phyloP scores from a whole-genome alignment of 129 eudicot species.

The Mikania micrantha region DNA sequence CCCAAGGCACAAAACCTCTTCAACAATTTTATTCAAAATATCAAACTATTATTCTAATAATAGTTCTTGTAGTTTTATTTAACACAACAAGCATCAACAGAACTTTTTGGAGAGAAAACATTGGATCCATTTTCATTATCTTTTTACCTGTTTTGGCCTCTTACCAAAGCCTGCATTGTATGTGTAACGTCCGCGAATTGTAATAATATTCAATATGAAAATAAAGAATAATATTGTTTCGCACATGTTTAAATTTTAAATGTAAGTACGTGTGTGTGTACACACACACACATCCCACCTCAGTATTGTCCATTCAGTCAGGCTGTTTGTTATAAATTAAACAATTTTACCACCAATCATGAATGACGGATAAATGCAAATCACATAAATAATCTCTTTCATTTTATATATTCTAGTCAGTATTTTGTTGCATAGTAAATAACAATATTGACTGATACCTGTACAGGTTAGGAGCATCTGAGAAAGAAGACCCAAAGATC shows the following conservation, averaged over 20 bases:
- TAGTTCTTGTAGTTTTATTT: neutral
- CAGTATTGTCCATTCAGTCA: neutral
- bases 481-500: slow-evolving; percentile 37
- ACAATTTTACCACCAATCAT: neutral
- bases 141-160: neutral
- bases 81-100: neutral
- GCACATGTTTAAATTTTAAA: no score
- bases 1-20: neutral
- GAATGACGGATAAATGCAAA: neutral
- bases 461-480: slow-evolving; percentile 79
- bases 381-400: neutral
- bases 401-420: neutral
- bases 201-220: no score
- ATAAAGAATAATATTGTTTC: no score
- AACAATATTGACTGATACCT: slow-evolving; percentile 32
- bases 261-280: no score
- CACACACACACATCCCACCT: no score
- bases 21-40: neutral
- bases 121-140: neutral
- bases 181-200: no score
- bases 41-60: neutral
- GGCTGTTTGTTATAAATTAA: neutral
- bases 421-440: neutral
- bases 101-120: neutral
- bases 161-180: no score